A percentile compares a stretch with the other conserved stretches of the same genome.
phyloP scores from a whole-genome alignment of 805 yeast genomes.

The Kodamaea jinghongensis region DNA sequence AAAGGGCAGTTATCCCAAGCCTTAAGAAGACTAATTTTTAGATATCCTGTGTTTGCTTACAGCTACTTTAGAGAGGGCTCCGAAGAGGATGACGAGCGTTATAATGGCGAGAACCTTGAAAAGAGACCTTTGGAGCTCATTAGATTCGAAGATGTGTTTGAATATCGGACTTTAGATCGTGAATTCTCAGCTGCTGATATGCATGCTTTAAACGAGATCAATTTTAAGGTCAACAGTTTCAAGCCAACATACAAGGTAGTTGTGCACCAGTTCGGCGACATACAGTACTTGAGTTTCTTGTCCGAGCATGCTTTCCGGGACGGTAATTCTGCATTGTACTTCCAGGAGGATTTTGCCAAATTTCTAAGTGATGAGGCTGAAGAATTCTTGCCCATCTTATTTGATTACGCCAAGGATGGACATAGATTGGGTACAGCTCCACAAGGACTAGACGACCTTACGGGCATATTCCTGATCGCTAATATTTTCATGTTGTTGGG shows the following conservation, averaged over 20 bases:
- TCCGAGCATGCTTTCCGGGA: conserved; percentile 9
- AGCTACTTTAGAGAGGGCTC: conserved; percentile 7
- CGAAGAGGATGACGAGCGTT: conserved; percentile 5
- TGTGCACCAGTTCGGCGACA: conserved; percentile 7
- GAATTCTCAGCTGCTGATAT: conserved; percentile 1
- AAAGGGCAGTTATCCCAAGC: conserved; percentile 8
- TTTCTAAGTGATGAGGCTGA: not conserved
- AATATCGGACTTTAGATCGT: not conserved
- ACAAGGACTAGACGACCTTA: conserved; percentile 6
- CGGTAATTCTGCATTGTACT: conserved; percentile 8
- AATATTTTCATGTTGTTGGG: conserved; percentile 1
- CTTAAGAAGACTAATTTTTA: conserved; percentile 5
- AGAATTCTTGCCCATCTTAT: not conserved
- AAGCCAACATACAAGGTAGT: conserved; percentile 6
- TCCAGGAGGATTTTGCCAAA: conserved; percentile 6
- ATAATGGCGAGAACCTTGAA: conserved; percentile 7
- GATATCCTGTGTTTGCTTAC: conserved; percentile 8
- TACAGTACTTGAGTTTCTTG: conserved; percentile 6
- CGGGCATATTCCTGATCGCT: conserved; percentile 5
- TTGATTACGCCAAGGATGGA: conserved; percentile 5
- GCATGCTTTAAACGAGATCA: conserved; percentile 4
- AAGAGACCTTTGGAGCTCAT: conserved; percentile 4
- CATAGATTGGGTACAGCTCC: not conserved
- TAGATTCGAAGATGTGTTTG: conserved; percentile 6
- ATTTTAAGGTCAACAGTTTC: conserved; percentile 2